phyloP scores from a whole-genome alignment of 139 green algal genomes.

The Tetradesmus obliquus region DNA sequence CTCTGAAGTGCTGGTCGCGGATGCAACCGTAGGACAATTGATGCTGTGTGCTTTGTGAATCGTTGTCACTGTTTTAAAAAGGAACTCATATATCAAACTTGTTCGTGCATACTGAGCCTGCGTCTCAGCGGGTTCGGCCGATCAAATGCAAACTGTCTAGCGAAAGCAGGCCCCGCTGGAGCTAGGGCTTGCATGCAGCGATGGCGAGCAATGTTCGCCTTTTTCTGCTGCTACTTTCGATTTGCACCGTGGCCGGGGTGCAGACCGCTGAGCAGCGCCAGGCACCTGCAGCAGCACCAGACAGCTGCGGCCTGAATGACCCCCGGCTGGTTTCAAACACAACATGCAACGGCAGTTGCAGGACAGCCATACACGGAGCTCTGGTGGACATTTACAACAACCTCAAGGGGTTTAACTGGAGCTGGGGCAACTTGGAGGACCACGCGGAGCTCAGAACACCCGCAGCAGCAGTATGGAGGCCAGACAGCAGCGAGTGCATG shows the following conservation, averaged over 20 bases:
- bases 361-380: not conserved
- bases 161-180: not conserved
- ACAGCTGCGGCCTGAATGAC: not conserved
- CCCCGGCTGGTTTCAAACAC: not conserved
- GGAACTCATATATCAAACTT: too few relatives aligned
- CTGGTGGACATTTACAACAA: not conserved
- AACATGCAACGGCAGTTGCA: not conserved
- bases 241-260: not conserved
- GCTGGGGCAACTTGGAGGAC: not conserved
- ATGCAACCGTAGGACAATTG: not conserved
- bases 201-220: not conserved
- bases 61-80: not conserved
- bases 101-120: too few relatives aligned
- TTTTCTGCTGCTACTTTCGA: not conserved
- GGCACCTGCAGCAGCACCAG: not conserved
- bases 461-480: not conserved
- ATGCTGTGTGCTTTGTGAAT: not conserved
- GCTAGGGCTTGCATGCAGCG: not conserved
- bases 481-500: not conserved
- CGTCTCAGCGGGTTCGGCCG: too few relatives aligned
- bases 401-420: not conserved
- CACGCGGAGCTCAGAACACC: not conserved
- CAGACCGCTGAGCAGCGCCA: not conserved
- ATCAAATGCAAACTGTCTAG: not conserved
- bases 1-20: not conserved